phyloP scores from a whole-genome alignment of 2,329 filamentous ascomycete genomes.

The Penicillium griseofulvum region DNA sequence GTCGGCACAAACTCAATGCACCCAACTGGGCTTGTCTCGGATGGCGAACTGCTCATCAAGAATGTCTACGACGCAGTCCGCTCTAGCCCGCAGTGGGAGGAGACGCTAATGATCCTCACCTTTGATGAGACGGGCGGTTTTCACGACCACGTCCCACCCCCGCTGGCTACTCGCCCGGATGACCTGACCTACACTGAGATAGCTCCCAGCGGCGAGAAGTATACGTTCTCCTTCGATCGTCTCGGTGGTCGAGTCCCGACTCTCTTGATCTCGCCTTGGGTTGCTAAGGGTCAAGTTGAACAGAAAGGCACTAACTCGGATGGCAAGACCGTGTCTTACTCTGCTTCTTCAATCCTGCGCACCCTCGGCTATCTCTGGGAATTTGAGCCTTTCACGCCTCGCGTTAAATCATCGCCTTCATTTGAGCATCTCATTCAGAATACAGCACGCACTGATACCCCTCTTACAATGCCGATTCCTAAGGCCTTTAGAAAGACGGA shows the following conservation, averaged over 20 bases:
- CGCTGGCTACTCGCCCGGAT: conserved; percentile 34
- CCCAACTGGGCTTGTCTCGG: conserved; percentile 34
- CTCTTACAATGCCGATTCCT: conserved; percentile 19
- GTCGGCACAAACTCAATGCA: conserved; percentile 39
- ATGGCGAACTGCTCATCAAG: conserved; percentile 39
- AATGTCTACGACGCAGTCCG: conserved; percentile 38
- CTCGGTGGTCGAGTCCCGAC: conserved; percentile 33
- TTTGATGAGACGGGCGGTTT: conserved; percentile 42
- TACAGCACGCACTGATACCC: conserved; percentile 22
- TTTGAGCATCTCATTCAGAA: conserved; percentile 31
- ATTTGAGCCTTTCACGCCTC: conserved; percentile 32
- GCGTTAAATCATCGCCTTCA: conserved; percentile 27
- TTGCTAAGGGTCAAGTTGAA: conserved; percentile 30
- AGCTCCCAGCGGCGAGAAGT: conserved; percentile 26
- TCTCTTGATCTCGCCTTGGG: conserved; percentile 32
- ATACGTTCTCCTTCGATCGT: conserved; percentile 30
- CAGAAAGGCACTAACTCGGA: conserved; percentile 28
- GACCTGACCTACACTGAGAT: conserved; percentile 35
- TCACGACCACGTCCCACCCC: conserved; percentile 39
- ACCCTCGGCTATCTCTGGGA: conserved; percentile 38
- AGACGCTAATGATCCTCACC: conserved; percentile 38
- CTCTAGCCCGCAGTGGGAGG: conserved; percentile 35
- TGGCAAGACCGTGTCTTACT: conserved; percentile 27
- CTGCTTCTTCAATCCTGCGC: conserved; percentile 28
- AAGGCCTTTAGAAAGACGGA: conserved; percentile 12